Conservation (phyloP, 2,329 filamentous ascomycete species). For the Botryotinia narcissicola region DNA sequence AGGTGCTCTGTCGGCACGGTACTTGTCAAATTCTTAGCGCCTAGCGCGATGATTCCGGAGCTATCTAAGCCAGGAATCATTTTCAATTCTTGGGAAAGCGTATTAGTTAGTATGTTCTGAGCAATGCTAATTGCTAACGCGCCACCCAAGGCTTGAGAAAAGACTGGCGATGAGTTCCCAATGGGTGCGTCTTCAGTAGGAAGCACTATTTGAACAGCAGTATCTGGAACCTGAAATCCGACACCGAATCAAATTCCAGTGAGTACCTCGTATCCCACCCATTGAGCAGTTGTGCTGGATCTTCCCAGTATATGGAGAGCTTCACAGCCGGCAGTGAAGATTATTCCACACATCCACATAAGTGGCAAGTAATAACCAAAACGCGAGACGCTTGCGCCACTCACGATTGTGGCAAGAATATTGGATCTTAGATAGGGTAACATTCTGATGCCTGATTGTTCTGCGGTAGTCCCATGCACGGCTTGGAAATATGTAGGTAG, state of each 20-base stretch:
- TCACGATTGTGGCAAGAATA: background rate
- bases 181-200: slow-evolving; percentile 50
- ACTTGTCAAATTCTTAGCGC: slow-evolving; percentile 37
- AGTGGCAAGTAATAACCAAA: slow-evolving; percentile 19
- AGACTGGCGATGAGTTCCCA: slow-evolving; percentile 28
- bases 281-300: slow-evolving; percentile 45
- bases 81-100: background rate
- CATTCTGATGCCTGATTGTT: background rate
- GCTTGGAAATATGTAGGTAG: slow-evolving; percentile 50
- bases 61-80: slow-evolving; percentile 36
- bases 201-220: slow-evolving; percentile 48
- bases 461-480: slow-evolving; percentile 37
- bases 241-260: slow-evolving; percentile 43
- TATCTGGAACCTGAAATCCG: slow-evolving; percentile 48
- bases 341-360: slow-evolving; percentile 35
- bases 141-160: background rate
- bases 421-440: background rate
- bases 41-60: slow-evolving; percentile 43
- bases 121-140: slow-evolving; percentile 3
- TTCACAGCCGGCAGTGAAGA: slow-evolving; percentile 16
- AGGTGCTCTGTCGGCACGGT: background rate
- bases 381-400: background rate
- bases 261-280: slow-evolving; percentile 52
- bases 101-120: background rate
- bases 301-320: slow-evolving; percentile 35